phyloP scores from a whole-genome alignment of 2,329 filamentous ascomycete species.

The Didymellaceae sp. region DNA sequence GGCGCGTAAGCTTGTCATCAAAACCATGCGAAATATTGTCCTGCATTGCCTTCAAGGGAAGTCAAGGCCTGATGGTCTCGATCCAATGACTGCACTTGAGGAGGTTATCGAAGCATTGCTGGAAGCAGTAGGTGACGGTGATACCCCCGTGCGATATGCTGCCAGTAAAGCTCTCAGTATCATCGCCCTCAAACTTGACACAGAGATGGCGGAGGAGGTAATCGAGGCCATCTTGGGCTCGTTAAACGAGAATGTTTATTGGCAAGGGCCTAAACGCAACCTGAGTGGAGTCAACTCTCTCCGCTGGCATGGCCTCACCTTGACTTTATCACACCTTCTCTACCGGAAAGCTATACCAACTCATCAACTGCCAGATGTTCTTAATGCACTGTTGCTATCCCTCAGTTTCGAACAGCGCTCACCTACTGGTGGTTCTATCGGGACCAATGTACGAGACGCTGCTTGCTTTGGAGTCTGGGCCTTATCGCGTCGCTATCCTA shows the following conservation, averaged over 20 bases:
- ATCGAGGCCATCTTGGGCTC: conserved; percentile 82
- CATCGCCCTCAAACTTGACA: conserved; percentile 78
- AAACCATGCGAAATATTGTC: conserved; percentile 78
- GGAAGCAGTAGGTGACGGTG: conserved; percentile 79
- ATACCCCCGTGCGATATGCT: conserved; percentile 88
- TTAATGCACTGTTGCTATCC: conserved; percentile 78
- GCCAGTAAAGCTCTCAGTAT: conserved; percentile 92
- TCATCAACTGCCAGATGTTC: conserved; percentile 72
- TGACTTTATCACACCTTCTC: conserved; percentile 85
- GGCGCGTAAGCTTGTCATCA: conserved; percentile 81
- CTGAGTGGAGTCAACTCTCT: conserved; percentile 79
- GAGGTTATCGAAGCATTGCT: conserved; percentile 82
- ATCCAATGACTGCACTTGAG: conserved; percentile 63
- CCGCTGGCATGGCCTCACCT: conserved; percentile 89
- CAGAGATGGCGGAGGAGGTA: conserved; percentile 83
- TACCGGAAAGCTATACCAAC: conserved; percentile 83
- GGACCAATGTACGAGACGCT: conserved; percentile 90
- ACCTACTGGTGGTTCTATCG: conserved; percentile 81
- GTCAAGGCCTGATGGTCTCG: conserved; percentile 39
- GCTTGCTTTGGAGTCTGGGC: conserved; percentile 98
- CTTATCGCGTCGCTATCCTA: conserved; percentile 83
- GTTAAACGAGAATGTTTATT: conserved; percentile 67
- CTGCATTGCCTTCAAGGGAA: conserved; percentile 65
- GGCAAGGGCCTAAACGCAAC: conserved; percentile 62
- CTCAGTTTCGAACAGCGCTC: conserved; percentile 89